Evolutionary conservation across 306 rosid genomes (phyloP).

Genomic region (Glycine latifolia): DNA sequence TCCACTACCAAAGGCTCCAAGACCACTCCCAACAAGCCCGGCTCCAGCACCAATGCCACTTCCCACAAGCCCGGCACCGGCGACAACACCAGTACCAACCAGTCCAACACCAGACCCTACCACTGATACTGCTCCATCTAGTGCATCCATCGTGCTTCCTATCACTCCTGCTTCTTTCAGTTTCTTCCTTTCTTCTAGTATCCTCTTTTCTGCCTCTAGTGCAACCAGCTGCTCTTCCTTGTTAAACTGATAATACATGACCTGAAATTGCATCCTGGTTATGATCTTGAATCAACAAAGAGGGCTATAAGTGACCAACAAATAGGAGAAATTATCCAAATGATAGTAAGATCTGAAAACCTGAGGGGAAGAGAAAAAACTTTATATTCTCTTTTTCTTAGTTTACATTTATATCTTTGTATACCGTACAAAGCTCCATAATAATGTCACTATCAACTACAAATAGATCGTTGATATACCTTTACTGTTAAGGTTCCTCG

Average conservation of each 20-base stretch:
- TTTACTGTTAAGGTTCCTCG: conserved; percentile 80
- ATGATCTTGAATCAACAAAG: conserved; percentile 25
- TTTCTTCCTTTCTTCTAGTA: conserved; percentile 74
- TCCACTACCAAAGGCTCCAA: conserved; percentile 82
- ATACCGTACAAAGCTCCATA: not conserved
- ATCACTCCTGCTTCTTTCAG: conserved; percentile 75
- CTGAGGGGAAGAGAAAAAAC: not conserved
- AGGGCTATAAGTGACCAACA: not conserved
- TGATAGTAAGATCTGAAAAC: not conserved
- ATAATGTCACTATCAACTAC: not conserved
- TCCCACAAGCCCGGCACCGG: conserved; percentile 68
- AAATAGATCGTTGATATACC: conserved; percentile 53
- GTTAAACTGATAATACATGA: conserved; percentile 71
- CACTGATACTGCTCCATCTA: conserved; percentile 65
- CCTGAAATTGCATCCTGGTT: conserved; percentile 52
- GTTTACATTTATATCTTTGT: conserved; percentile 8
- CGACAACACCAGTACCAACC: conserved; percentile 59
- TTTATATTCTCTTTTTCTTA: conserved; percentile 23
- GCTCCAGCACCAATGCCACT: conserved; percentile 69
- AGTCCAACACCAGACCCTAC: conserved; percentile 75
- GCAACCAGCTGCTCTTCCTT: conserved; percentile 84
- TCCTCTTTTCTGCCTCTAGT: conserved; percentile 71
- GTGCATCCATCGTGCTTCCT: conserved; percentile 92
- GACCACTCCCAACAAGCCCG: conserved; percentile 61
- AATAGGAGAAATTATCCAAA: not conserved